phyloP scores from a whole-genome alignment of 2,329 filamentous ascomycete species.

The Aspergillus fructus region DNA sequence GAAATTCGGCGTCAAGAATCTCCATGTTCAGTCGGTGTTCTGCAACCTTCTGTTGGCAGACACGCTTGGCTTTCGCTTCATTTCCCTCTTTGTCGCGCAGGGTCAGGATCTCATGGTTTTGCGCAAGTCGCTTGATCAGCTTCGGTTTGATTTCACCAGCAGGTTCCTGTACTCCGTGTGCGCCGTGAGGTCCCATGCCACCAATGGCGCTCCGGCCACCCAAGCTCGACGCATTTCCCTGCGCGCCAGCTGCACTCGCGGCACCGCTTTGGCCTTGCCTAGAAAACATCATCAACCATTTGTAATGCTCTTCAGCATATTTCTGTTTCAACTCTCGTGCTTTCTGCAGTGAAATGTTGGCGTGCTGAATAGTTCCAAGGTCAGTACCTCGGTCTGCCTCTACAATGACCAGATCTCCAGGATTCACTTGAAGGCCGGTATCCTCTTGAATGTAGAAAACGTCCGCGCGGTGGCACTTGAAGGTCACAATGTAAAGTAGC shows the following conservation, averaged over 20 bases:
- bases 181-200: constrained; percentile 72
- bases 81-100: constrained; percentile 95
- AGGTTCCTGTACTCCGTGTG: constrained; percentile 71
- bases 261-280: constrained; percentile 61
- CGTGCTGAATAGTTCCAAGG: constrained; percentile 84
- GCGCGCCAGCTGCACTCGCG: constrained; percentile 39
- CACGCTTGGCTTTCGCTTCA: constrained; percentile 94
- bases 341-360: constrained; percentile 82
- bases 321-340: constrained; percentile 89
- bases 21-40: constrained; percentile 97
- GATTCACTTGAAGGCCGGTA: constrained; percentile 84
- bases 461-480: constrained; percentile 93
- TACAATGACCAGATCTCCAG: constrained; percentile 92
- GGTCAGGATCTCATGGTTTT: constrained; percentile 83
- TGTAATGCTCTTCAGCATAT: constrained; percentile 93
- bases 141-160: constrained; percentile 85
- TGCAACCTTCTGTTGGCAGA: constrained; percentile 94
- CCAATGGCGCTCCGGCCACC: constrained; percentile 70
- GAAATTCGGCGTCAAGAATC: constrained; percentile 96
- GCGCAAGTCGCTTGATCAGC: constrained; percentile 92
- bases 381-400: constrained; percentile 96
- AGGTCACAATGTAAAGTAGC: constrained; percentile 75
- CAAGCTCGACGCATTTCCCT: constrained; percentile 62
- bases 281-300: constrained; percentile 99
- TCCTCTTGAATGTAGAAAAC: constrained; percentile 97